Percentiles rank a stretch among this genome's conserved stretches.
Evolutionary conservation across 2,329 filamentous ascomycete genomes (phyloP).

Genomic region (Cordyceps militaris): DNA sequence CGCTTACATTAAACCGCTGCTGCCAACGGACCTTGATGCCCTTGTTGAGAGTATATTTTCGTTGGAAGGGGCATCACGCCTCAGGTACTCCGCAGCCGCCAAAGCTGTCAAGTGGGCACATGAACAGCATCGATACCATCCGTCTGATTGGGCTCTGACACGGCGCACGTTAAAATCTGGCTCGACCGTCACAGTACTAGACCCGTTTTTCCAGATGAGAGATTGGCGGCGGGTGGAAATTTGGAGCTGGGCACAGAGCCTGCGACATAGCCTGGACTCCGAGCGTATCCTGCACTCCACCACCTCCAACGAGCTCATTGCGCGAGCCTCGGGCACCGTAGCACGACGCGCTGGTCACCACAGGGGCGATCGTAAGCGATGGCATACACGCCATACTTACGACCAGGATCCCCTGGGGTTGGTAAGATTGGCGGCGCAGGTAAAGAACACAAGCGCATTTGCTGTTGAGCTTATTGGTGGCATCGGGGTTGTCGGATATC

Average conservation of each 20-base stretch:
- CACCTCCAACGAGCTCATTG: background rate
- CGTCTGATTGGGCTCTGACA: slow-evolving; percentile 13
- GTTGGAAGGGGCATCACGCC: slow-evolving; percentile 67
- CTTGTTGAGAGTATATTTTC: slow-evolving; percentile 74
- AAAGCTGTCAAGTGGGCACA: slow-evolving; percentile 65
- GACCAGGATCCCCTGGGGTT: slow-evolving; percentile 71
- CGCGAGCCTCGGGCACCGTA: background rate
- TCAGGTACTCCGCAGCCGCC: slow-evolving; percentile 74
- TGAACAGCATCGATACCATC: background rate
- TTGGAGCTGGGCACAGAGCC: slow-evolving; percentile 30
- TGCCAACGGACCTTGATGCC: slow-evolving; percentile 62
- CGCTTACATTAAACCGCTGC: slow-evolving; percentile 76
- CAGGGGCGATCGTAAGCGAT: background rate
- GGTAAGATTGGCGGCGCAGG: slow-evolving; percentile 58
- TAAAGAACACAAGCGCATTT: slow-evolving; percentile 58
- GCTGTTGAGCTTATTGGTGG: slow-evolving; percentile 68
- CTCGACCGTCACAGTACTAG: slow-evolving; percentile 11
- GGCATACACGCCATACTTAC: slow-evolving; percentile 29
- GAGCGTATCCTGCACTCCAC: slow-evolving; percentile 20
- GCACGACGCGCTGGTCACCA: background rate
- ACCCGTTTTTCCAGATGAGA: slow-evolving; percentile 17
- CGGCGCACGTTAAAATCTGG: slow-evolving; percentile 10
- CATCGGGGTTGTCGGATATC: slow-evolving; percentile 64
- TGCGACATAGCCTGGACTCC: slow-evolving; percentile 29
- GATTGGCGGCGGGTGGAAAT: slow-evolving; percentile 28